phyloP scores from a whole-genome alignment of 805 yeast genomes.

The Helenozyma rhizophorensis region DNA sequence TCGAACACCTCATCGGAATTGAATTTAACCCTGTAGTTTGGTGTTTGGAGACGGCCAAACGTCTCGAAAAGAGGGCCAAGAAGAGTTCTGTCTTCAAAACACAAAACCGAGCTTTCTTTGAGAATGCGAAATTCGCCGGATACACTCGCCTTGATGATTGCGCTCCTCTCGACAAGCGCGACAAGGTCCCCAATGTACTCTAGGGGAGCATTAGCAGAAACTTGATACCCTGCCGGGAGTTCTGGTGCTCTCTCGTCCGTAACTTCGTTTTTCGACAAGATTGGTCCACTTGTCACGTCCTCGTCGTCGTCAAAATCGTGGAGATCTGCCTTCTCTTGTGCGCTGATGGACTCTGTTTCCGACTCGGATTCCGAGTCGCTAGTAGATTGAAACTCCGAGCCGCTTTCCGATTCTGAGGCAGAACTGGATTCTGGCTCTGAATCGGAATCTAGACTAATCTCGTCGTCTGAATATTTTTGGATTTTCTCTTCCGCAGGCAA shows the following conservation, averaged over 20 bases:
- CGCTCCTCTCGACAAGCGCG: slow-evolving; percentile 66
- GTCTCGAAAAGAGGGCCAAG: slow-evolving; percentile 83
- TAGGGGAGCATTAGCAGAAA: slow-evolving; percentile 59
- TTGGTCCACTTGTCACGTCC: slow-evolving; percentile 53
- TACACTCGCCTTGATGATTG: slow-evolving; percentile 62
- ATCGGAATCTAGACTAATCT: slow-evolving; percentile 7
- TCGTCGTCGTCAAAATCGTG: slow-evolving; percentile 43
- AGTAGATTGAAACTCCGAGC: background rate
- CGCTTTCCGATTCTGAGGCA: background rate
- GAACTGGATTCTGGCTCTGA: slow-evolving; percentile 1
- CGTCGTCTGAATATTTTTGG: slow-evolving; percentile 13
- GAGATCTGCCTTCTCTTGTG: slow-evolving; percentile 10
- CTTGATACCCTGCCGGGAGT: slow-evolving; percentile 61
- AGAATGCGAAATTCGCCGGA: slow-evolving; percentile 86
- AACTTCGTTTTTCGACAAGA: slow-evolving; percentile 73
- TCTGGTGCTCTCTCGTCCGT: slow-evolving; percentile 61
- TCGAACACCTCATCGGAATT: slow-evolving; percentile 46
- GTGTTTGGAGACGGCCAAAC: slow-evolving; percentile 81
- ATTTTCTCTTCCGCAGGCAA: no score
- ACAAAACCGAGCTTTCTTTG: slow-evolving; percentile 75
- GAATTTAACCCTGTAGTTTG: slow-evolving; percentile 74
- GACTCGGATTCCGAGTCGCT: slow-evolving; percentile 5
- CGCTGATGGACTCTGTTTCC: slow-evolving; percentile 5
- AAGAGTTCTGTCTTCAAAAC: slow-evolving; percentile 65
- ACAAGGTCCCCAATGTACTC: slow-evolving; percentile 68